These are phyloP conservation scores for Arthroderma sp. DNA, from an alignment of 2,329 filamentous ascomycete genomes.

Conservation along the genomic window DNA sequence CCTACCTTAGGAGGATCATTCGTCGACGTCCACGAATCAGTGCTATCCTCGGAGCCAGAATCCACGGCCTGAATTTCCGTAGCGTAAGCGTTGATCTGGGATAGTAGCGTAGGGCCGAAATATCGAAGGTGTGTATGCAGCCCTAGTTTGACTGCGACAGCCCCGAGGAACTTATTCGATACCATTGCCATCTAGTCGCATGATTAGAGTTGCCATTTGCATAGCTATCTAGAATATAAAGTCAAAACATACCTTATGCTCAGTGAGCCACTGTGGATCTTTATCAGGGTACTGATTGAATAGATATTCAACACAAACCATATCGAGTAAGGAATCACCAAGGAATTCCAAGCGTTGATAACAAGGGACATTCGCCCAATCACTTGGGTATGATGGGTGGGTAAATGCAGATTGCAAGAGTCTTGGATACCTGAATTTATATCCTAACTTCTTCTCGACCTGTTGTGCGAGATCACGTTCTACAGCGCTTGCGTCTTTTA, in stretches of 20 bases:
- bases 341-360: slow-evolving; percentile 90
- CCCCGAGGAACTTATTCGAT: slow-evolving; percentile 84
- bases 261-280: slow-evolving; percentile 92
- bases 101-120: slow-evolving; percentile 24
- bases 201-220: not conserved
- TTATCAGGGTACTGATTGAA: slow-evolving; percentile 63
- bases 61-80: slow-evolving; percentile 25
- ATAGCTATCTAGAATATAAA: no score
- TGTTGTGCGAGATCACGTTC: slow-evolving; percentile 56
- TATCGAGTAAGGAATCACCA: slow-evolving; percentile 77
- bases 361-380: slow-evolving; percentile 65
- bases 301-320: slow-evolving; percentile 70
- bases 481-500: slow-evolving; percentile 45
- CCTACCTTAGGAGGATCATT: slow-evolving; percentile 31
- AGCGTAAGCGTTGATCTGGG: slow-evolving; percentile 38
- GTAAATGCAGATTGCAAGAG: slow-evolving; percentile 74
- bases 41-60: slow-evolving; percentile 18
- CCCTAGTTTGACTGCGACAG: slow-evolving; percentile 61
- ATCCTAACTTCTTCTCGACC: slow-evolving; percentile 47
- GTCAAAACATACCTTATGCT: slow-evolving; percentile 55
- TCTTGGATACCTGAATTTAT: slow-evolving; percentile 60
- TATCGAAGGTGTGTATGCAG: slow-evolving; percentile 60
- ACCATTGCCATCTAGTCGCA: slow-evolving; percentile 72
- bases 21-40: slow-evolving; percentile 32
- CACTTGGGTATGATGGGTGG: slow-evolving; percentile 67